Evolutionary conservation across 2,329 filamentous ascomycete genomes (phyloP).

Genomic region (Nemania serpens): DNA sequence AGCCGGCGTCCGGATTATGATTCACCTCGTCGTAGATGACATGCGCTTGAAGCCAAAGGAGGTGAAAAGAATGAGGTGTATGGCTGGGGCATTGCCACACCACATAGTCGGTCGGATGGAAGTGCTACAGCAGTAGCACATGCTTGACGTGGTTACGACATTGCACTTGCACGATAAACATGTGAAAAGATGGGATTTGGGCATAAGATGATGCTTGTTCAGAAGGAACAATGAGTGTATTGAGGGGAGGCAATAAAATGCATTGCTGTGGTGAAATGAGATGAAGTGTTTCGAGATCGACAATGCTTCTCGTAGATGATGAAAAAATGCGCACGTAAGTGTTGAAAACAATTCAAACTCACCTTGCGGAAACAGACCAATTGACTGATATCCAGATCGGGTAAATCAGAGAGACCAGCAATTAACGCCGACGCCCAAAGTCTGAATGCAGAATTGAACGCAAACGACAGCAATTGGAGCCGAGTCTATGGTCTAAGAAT

Average conservation of each 20-base stretch:
- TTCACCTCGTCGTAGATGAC: not conserved
- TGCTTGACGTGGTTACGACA: not conserved
- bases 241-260: not conserved
- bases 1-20: not conserved
- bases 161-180: too few species aligned
- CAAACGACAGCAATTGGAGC: constrained; percentile 39
- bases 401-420: constrained; percentile 40
- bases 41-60: too few species aligned
- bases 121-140: too few species aligned
- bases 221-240: not conserved
- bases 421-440: constrained; percentile 43
- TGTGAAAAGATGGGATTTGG: too few species aligned
- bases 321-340: not conserved
- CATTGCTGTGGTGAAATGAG: not conserved
- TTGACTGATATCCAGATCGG: constrained; percentile 40
- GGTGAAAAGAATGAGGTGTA: not conserved
- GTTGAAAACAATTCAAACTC: constrained; percentile 4
- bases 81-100: too few species aligned
- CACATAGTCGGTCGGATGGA: too few species aligned
- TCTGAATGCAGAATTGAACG: constrained; percentile 39
- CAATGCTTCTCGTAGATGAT: not conserved
- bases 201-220: too few species aligned
- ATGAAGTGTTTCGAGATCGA: not conserved
- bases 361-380: constrained; percentile 35
- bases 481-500: constrained; percentile 32